phyloP scores from a whole-genome alignment of 345 rosid genomes.

The Moricandia moricandioides region DNA sequence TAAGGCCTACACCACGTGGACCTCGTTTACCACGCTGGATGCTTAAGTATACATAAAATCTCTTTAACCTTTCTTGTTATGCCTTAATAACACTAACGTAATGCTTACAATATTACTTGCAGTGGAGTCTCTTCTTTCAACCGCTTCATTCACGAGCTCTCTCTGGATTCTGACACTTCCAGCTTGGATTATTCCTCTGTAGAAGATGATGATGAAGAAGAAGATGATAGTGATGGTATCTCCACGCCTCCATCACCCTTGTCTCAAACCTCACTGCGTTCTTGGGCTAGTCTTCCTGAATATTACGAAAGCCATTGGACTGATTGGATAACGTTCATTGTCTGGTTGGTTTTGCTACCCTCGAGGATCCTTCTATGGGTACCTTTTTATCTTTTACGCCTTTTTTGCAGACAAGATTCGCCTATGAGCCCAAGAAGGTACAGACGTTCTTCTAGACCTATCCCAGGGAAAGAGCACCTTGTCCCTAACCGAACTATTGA shows the following conservation, averaged over 20 bases:
- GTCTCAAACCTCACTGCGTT: conserved; percentile 60
- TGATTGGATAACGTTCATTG: conserved; percentile 50
- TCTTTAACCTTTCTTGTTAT: neutral
- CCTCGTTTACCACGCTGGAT: conserved; percentile 94
- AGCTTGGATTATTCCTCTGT: conserved; percentile 62
- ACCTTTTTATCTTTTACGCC: conserved; percentile 39
- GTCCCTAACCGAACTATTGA: conserved; percentile 69
- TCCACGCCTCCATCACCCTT: conserved; percentile 61
- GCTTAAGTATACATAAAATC: conserved; percentile 72
- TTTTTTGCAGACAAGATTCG: conserved; percentile 37
- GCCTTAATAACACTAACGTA: neutral
- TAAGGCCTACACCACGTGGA: conserved; percentile 79
- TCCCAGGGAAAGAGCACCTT: conserved; percentile 53
- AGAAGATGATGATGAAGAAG: conserved; percentile 5
- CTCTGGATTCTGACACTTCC: conserved; percentile 73
- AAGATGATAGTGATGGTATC: conserved; percentile 64
- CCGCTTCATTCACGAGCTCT: conserved; percentile 80
- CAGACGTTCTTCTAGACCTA: conserved; percentile 33
- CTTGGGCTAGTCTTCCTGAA: conserved; percentile 48
- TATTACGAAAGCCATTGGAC: conserved; percentile 44
- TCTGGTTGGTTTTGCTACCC: conserved; percentile 68
- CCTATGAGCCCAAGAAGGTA: conserved; percentile 41
- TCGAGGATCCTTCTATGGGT: conserved; percentile 53
- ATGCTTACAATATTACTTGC: conserved; percentile 6
- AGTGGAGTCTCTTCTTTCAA: conserved; percentile 98